These are phyloP conservation scores for Rhododendron mucronatum DNA, from an alignment of 148 eudicot genomes.

Conservation along the genomic window DNA sequence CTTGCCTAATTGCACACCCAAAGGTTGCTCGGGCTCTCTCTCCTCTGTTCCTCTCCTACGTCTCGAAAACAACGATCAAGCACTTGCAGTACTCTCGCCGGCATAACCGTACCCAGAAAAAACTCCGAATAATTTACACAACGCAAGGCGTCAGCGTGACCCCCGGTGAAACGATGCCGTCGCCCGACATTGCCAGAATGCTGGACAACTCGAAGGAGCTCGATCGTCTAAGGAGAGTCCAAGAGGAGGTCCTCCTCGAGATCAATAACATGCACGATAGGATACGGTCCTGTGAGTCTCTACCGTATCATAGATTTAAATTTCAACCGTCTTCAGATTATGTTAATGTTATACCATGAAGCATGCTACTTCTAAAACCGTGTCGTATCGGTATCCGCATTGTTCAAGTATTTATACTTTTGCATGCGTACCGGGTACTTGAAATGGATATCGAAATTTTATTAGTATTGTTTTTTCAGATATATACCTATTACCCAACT, in stretches of 20 bases:
- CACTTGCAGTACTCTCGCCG: not conserved
- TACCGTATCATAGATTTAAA: not conserved
- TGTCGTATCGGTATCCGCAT: not conserved
- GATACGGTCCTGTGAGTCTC: constrained; percentile 59
- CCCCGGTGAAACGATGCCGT: constrained; percentile 28
- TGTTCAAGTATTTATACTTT: not conserved
- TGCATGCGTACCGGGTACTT: not conserved
- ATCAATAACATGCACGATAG: constrained; percentile 81
- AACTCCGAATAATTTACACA: not conserved
- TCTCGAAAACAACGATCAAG: not conserved
- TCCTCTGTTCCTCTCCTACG: not conserved
- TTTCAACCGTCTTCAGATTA: not conserved
- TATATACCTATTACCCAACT: not conserved
- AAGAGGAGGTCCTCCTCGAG: constrained; percentile 59
- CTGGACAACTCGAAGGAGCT: constrained; percentile 70
- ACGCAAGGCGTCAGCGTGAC: not conserved
- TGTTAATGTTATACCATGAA: not conserved
- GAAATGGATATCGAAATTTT: not conserved
- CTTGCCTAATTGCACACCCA: not conserved
- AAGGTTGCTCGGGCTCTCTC: not conserved
- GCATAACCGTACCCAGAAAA: not conserved
- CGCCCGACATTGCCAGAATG: constrained; percentile 55
- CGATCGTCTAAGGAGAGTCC: constrained; percentile 71
- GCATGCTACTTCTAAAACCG: not conserved
- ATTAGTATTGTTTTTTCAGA: too few species aligned